Base-by-base conservation (phyloP, 495 filamentous ascomycete species). In the Hamigera avellanea region DNA sequence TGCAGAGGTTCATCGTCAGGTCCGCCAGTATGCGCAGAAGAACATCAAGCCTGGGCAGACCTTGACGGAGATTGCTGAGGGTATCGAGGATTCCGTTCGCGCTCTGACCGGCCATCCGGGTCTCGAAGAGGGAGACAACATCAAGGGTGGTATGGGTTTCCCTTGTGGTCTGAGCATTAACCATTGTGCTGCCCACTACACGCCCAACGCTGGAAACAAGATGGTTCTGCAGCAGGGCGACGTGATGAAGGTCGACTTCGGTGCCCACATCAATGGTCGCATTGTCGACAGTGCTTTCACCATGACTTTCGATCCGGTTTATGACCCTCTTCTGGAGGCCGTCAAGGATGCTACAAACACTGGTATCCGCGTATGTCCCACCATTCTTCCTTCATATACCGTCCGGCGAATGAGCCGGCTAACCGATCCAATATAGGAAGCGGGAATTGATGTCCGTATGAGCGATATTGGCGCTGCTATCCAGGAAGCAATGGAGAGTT, bases 201-300 rank as follows among this genome's bases (percentile, higher is more conserved):
- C 80, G 3, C 87, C 87, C 16, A 95, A 93, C 61, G 78, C 86
- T n/a, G 86, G 86, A 36, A 83, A 83, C 57, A 91, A 93, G 62
- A 80, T 80, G 48, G 65, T 87, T 21, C 60, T 93, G 39, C 69
- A 84, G 49, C 61, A 91, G 36, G 76, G 77, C 32, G 85, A 95
- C 59, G 86, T 95, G 19, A 79, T 95, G 81, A 93, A 87, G 55
- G 81, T 95, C 29, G 87, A 95, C 55, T 86, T 93, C 41, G 87
- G 87, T 26, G 83, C 89, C 7, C 87, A 95, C 44, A 73, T 95
- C 48, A 91, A 87, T 51, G 87, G 87, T 7, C 71, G 81, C 36
- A 95, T 95, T 50, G 83, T 95, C 17, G 87, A 95, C 61, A 87
- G 81, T 56, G 87, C 87, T 4, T 95, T 95, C 55, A 95, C 87